Evolutionary conservation across 495 filamentous ascomycete genomes (phyloP).

Genomic region (Extremus antarcticus): DNA sequence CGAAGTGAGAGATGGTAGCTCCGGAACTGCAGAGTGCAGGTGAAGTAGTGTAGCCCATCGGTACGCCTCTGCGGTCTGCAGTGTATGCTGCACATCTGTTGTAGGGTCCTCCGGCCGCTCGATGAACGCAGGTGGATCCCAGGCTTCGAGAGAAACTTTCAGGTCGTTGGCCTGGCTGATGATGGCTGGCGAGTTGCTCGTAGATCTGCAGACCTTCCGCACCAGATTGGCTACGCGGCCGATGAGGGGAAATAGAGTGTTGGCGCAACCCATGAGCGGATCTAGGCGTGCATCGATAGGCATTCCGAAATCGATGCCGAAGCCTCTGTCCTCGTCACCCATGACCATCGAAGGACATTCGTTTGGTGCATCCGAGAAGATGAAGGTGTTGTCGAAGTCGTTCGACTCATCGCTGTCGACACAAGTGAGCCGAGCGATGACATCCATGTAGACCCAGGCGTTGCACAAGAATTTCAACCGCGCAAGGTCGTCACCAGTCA

Average conservation of each 20-base stretch:
- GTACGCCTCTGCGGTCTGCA: constrained; percentile 67
- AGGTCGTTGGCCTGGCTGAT: constrained; percentile 56
- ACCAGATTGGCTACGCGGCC: constrained; percentile 59
- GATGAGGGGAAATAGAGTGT: constrained; percentile 63
- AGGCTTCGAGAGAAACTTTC: constrained; percentile 51
- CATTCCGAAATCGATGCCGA: constrained; percentile 21
- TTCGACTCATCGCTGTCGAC: constrained; percentile 47
- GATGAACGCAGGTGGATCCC: constrained; percentile 43
- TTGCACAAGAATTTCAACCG: constrained; percentile 63
- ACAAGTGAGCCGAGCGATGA: constrained; percentile 64
- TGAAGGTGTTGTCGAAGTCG: constrained; percentile 39
- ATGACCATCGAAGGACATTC: constrained; percentile 19
- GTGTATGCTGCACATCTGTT: constrained; percentile 51
- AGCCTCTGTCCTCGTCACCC: constrained; percentile 13
- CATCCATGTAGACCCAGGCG: constrained; percentile 75
- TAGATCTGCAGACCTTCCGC: constrained; percentile 47
- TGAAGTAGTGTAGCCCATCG: constrained; percentile 66
- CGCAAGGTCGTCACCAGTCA: constrained; percentile 36
- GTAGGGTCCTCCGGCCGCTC: constrained; percentile 58
- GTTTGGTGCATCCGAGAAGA: constrained; percentile 9
- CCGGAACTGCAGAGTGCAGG: constrained; percentile 68
- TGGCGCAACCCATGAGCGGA: constrained; percentile 65
- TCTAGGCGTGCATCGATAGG: constrained; percentile 48
- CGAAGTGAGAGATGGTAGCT: constrained; percentile 50
- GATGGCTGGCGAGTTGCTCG: constrained; percentile 50